Base-by-base conservation (phyloP, 345 rosid genomes). In the Clarkia xantiana region DNA sequence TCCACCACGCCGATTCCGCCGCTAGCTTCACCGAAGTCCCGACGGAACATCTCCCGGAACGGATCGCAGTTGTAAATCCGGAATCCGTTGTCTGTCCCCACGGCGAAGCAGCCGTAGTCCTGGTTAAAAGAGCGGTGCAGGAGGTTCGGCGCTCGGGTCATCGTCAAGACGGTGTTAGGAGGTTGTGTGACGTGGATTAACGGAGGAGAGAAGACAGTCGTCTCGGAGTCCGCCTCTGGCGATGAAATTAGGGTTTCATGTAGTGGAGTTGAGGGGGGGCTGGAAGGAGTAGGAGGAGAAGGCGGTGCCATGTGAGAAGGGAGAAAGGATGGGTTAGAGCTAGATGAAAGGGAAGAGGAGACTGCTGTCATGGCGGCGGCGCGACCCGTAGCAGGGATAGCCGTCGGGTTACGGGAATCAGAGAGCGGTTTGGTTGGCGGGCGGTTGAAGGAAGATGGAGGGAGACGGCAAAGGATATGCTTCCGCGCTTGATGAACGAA, bases 41-140 rank as follows among this genome's bases (percentile, higher is more conserved):
- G 66, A 39, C 72, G 72, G 65, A 67, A 65, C 17, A 55, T 51
- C 53, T 59, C 63, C 18, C 51, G 20, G 56, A 65, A 72, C 8
- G 81, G 81, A 2, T 76, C 71, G 57, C 67, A 56, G 56, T 57
- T 60, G 50, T 59, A 76, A 62, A 72, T 62, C 9, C 65, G 61
- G 63, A 76, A 72, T 15, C 73, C 81, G 45, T 36, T 40, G 34
- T 69, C 76, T 42, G 68, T 62, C 14, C 65, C 74, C 14, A 55
- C 72, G 10, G 66, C 61, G 54, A 75, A 75, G 72, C 74, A 64
- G 19, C 61, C 55, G 48, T 42, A 42, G 65, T 72, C 77, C 51
- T 76, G 77, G 54, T 72, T 76, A 64, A 76, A 76, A 59, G 77
- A 72, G 23, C 72, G 54, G 47, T 69, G 73, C 61, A 61, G 40